Conservation (phyloP, 805 yeast genomes). For the Ogataea parapolymorpha region DNA sequence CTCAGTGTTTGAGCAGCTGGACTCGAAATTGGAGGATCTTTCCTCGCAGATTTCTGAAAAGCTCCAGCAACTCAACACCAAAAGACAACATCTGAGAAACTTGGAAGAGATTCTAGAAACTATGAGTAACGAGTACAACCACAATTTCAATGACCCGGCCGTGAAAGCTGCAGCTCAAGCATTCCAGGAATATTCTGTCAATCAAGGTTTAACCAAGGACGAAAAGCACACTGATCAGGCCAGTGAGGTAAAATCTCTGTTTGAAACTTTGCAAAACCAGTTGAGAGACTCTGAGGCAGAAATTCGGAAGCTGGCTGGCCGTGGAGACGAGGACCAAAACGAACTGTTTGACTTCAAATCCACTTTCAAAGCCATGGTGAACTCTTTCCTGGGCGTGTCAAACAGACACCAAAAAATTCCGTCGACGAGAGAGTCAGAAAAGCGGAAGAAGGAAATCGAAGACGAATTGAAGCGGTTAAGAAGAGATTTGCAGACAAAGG, state of each 20-base stretch:
- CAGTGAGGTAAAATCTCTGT: slow-evolving; percentile 2
- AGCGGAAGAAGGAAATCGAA: slow-evolving; percentile 9
- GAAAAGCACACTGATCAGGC: not conserved
- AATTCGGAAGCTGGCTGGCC: not conserved
- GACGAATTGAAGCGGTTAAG: slow-evolving; percentile 24
- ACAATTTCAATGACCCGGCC: slow-evolving; percentile 81
- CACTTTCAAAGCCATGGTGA: slow-evolving; percentile 11
- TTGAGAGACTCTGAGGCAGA: slow-evolving; percentile 4
- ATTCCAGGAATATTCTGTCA: slow-evolving; percentile 47
- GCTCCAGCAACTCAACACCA: slow-evolving; percentile 13
- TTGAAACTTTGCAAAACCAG: slow-evolving; percentile 8
- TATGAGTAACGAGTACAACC: slow-evolving; percentile 63
- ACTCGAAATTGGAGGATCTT: slow-evolving; percentile 11
- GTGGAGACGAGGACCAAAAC: not conserved
- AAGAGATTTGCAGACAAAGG: slow-evolving; percentile 13
- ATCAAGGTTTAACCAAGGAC: slow-evolving; percentile 26
- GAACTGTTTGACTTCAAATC: not conserved
- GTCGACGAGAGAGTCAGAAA: slow-evolving; percentile 8
- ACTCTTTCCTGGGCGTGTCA: slow-evolving; percentile 24
- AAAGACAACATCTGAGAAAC: slow-evolving; percentile 19
- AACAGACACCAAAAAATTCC: slow-evolving; percentile 1
- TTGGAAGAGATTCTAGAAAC: slow-evolving; percentile 48
- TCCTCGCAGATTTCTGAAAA: slow-evolving; percentile 3
- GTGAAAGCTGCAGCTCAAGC: slow-evolving; percentile 68
- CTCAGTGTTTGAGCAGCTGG: slow-evolving; percentile 8